Evolutionary conservation across 2,329 filamentous ascomycete genomes (phyloP).

Genomic region (Stemphylium beticola): DNA sequence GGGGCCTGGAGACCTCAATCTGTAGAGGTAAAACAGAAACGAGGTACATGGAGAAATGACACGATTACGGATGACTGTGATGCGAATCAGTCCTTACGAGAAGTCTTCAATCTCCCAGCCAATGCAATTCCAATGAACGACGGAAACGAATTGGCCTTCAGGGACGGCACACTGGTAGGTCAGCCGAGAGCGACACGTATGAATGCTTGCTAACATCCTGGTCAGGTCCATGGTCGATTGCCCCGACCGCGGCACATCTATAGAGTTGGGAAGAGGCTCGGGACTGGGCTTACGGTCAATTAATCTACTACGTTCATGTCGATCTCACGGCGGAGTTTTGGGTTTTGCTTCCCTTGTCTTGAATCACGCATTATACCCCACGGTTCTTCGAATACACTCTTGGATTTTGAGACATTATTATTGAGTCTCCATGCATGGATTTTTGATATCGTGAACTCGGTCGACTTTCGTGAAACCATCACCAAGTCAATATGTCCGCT

Average conservation of each 20-base stretch:
- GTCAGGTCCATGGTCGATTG: conserved; percentile 29
- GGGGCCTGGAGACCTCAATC: conserved; percentile 15
- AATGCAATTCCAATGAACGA: conserved; percentile 36
- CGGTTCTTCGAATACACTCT: neutral
- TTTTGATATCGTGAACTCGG: neutral
- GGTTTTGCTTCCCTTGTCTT: neutral
- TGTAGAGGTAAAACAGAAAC: neutral
- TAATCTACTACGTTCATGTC: neutral
- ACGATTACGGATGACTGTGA: neutral
- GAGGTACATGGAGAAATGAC: neutral
- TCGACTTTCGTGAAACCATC: neutral
- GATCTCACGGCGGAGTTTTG: neutral
- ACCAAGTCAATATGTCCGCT: neutral
- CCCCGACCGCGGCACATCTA: conserved; percentile 30
- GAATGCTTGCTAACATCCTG: conserved; percentile 5
- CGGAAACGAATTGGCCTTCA: conserved; percentile 35
- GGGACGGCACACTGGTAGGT: conserved; percentile 33
- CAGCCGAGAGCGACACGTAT: neutral
- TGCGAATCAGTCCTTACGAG: conserved; percentile 6
- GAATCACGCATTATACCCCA: conserved; percentile 1
- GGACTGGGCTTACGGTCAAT: conserved; percentile 21
- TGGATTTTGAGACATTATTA: neutral
- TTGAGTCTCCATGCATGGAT: neutral
- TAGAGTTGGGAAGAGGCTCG: conserved; percentile 30
- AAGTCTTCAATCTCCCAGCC: conserved; percentile 30